These are phyloP conservation scores for Beta vulgaris DNA, from an alignment of 148 eudicot species.

Conservation along the genomic window DNA sequence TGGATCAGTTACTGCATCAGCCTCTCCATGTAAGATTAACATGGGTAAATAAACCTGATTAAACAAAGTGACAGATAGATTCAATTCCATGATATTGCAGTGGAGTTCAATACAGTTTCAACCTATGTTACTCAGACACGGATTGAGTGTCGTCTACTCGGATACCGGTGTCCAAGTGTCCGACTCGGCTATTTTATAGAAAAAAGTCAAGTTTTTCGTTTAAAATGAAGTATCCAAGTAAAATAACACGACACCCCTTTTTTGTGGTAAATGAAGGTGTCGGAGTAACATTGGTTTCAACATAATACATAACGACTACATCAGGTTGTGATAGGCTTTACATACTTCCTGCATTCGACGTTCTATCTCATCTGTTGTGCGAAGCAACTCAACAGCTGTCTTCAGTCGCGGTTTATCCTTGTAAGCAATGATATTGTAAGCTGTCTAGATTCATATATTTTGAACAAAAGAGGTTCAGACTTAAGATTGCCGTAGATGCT, in stretches of 20 bases:
- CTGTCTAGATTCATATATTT: constrained; percentile 39
- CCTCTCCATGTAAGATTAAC: constrained; percentile 81
- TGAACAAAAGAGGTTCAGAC: not conserved
- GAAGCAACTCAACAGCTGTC: constrained; percentile 74
- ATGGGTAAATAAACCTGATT: constrained; percentile 71
- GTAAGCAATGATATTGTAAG: constrained; percentile 74
- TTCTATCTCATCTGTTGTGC: constrained; percentile 70
- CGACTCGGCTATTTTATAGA: no score
- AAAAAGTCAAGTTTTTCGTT: no score
- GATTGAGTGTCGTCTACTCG: no score
- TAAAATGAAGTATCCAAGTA: no score
- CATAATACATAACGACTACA: not conserved
- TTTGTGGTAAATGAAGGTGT: no score
- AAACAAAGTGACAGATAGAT: not conserved
- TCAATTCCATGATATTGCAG: no score
- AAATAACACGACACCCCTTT: no score
- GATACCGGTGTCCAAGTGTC: no score
- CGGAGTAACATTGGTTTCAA: no score
- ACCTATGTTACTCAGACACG: no score
- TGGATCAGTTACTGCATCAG: constrained; percentile 81
- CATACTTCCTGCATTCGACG: constrained; percentile 62
- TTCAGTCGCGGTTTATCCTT: constrained; percentile 71
- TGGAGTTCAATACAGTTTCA: no score
- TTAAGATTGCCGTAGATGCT: no score
- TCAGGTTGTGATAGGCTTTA: constrained; percentile 11